Base-by-base conservation (phyloP, 495 filamentous ascomycete species). In the Thermochaetoides thermophila region DNA sequence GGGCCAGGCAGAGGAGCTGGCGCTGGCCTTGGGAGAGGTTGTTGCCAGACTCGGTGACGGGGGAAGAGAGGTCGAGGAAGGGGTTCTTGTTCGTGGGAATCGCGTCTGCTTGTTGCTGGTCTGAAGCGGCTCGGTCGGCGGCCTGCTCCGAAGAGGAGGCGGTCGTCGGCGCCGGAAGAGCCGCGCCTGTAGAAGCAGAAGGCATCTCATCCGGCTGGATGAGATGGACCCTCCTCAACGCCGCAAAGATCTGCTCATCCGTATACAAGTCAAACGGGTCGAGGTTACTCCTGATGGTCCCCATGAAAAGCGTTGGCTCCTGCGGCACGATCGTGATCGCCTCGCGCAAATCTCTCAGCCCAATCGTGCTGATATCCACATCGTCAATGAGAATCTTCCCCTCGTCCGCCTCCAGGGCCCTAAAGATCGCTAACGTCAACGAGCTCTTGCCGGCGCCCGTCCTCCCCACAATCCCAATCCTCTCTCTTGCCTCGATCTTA, bases 401-500 rank as follows among this genome's bases (percentile, higher is more conserved):
- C 28, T 72, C 68, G 45, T 93, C 86, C 4, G 91, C 86, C 53
- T 96, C 91, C 21, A 99, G 59, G n/a, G 84, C 84, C 33, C 91
- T 73, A 71, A 99, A 96, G n/a, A 99, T 70, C 8, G 91, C 89
- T 32, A 99, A 61, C 5, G 91, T 84, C 6, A 99, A 69, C 5
- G 89, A 95, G 53, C 85, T 94, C 65, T 99, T 99, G 27, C 91
- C 91, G 24, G 91, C 91, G 34, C 91, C 91, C 9, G 91, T 99
- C 31, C 91, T 71, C 29, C 91, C 91, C 27, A 99, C 91, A 36
- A 99, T 92, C 28, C 91, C 91, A 17, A 99, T 78, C 60, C 93
- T 95, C 60, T 99, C 84, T 3, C 74, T 73, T 0, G 91, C 72
- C 31, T 76, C 65, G 29, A 99, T 84, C 44, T 76, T 78, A 62